Evolutionary conservation across 768 basidiomycete species (phyloP).

Genomic region (Ramaria sp.): DNA sequence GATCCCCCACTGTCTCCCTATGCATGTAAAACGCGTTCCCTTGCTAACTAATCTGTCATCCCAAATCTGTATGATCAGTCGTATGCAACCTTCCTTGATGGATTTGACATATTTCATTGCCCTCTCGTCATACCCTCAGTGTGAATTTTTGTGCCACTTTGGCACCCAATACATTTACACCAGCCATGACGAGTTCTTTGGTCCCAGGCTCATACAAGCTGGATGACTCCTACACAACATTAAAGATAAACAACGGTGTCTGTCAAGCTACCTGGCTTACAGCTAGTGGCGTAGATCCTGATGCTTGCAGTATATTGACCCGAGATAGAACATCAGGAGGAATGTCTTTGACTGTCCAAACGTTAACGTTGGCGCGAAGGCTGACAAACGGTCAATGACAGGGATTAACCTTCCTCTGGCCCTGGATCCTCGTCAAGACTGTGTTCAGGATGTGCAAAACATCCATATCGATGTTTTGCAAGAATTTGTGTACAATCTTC

Average conservation of each 20-base stretch:
- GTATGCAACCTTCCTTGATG: background rate
- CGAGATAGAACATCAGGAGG: background rate
- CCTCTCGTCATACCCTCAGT: background rate
- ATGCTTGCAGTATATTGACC: background rate
- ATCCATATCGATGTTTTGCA: slow-evolving; percentile 55
- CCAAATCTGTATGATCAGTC: background rate
- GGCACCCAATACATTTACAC: slow-evolving; percentile 16
- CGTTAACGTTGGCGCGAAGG: background rate
- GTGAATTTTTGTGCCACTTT: slow-evolving; percentile 15
- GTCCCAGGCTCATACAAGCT: slow-evolving; percentile 13
- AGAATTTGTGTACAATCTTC: slow-evolving; percentile 47
- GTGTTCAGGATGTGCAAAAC: slow-evolving; percentile 53
- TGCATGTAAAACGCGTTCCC: background rate
- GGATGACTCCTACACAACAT: slow-evolving; percentile 4
- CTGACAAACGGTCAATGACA: background rate
- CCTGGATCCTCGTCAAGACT: slow-evolving; percentile 29
- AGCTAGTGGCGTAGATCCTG: background rate
- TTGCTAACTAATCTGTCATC: background rate
- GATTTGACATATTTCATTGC: background rate
- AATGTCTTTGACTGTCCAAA: background rate
- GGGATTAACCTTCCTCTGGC: slow-evolving; percentile 3
- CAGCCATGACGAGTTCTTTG: slow-evolving; percentile 12
- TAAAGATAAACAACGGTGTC: background rate
- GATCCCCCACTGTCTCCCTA: background rate
- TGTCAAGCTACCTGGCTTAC: background rate